A percentile compares a stretch with the other conserved stretches of the same genome.
phyloP scores from a whole-genome alignment of 2,329 filamentous ascomycete genomes.

The Microdochium nivale region DNA sequence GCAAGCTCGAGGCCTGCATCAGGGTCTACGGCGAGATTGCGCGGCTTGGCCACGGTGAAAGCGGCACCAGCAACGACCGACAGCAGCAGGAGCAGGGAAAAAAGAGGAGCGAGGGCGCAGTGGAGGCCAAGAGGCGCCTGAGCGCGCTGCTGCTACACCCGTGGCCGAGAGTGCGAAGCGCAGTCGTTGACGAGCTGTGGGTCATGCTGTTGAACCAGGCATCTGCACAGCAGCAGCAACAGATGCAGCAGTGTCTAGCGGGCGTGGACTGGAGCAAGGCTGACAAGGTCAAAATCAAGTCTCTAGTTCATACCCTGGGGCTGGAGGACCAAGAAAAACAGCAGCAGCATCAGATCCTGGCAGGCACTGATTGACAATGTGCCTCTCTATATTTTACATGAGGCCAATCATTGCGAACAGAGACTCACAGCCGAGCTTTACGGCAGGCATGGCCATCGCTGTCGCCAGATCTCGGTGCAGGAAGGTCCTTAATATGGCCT shows the following conservation, averaged over 20 bases:
- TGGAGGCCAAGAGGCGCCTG: constrained; percentile 57
- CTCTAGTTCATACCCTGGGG: constrained; percentile 32
- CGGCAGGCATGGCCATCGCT: no score
- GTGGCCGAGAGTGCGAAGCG: constrained; percentile 63
- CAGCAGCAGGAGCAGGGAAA: constrained; percentile 9
- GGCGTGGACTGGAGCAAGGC: constrained; percentile 50
- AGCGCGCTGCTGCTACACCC: constrained; percentile 69
- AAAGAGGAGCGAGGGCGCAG: constrained; percentile 33
- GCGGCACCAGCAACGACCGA: constrained; percentile 1
- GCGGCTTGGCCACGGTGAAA: neutral
- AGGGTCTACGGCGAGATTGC: constrained; percentile 70
- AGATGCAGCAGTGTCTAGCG: constrained; percentile 26
- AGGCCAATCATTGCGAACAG: no score
- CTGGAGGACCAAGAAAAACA: constrained; percentile 15
- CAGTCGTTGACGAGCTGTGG: constrained; percentile 55
- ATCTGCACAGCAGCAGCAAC: constrained; percentile 6
- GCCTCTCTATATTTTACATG: no score
- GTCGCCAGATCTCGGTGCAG: no score
- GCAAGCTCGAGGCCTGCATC: constrained; percentile 72
- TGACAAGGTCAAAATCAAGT: constrained; percentile 35
- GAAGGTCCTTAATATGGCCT: no score
- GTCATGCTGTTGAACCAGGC: constrained; percentile 21
- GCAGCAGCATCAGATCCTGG: neutral
- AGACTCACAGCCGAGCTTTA: no score
- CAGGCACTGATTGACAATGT: neutral